Percentiles rank a stretch among this genome's conserved stretches.
These are phyloP conservation scores for Buddleja alternifolia DNA, from an alignment of 257 asterid genomes.

Conservation along the genomic window DNA sequence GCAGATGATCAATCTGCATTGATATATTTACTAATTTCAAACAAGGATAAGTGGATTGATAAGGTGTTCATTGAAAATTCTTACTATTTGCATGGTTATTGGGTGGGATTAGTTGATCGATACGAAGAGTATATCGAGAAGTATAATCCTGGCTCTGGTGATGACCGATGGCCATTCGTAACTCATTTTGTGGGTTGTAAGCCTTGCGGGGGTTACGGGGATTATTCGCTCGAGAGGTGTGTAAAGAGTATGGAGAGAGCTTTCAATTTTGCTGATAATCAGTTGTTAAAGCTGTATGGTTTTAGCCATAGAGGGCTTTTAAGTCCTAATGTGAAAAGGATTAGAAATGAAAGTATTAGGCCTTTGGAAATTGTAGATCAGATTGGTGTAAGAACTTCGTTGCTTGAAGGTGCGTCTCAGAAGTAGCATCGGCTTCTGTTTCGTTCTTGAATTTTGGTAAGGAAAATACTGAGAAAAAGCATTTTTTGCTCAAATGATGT, in stretches of 20 bases:
- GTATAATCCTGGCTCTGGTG: conserved; percentile 41
- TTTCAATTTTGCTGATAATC: conserved; percentile 60
- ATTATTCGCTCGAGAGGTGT: conserved; percentile 51
- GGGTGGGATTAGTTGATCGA: conserved; percentile 48
- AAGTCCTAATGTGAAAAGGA: conserved; percentile 48
- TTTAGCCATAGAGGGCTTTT: conserved; percentile 44
- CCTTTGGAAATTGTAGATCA: conserved; percentile 30
- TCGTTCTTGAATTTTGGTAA: too few species aligned
- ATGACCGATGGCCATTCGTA: conserved; percentile 63
- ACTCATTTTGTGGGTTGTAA: conserved; percentile 63
- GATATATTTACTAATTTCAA: conserved; percentile 39
- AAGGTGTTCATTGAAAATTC: conserved; percentile 55
- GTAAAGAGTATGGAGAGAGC: conserved; percentile 56
- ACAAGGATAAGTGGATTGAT: conserved; percentile 43
- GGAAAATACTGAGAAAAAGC: too few species aligned
- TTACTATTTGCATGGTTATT: conserved; percentile 52
- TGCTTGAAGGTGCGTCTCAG: not conserved
- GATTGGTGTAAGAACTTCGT: conserved; percentile 19
- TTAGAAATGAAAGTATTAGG: conserved; percentile 41
- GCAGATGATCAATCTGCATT: conserved; percentile 53
- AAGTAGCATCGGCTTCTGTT: not conserved
- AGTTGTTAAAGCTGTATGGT: conserved; percentile 46
- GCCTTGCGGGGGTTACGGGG: conserved; percentile 49
- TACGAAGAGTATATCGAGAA: conserved; percentile 42
- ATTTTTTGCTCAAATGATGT: too few species aligned